Evolutionary conservation across 768 basidiomycete genomes (phyloP), one percentile per base, ranked within the genome.

Genomic region (Lactifluus pinguis): DNA sequence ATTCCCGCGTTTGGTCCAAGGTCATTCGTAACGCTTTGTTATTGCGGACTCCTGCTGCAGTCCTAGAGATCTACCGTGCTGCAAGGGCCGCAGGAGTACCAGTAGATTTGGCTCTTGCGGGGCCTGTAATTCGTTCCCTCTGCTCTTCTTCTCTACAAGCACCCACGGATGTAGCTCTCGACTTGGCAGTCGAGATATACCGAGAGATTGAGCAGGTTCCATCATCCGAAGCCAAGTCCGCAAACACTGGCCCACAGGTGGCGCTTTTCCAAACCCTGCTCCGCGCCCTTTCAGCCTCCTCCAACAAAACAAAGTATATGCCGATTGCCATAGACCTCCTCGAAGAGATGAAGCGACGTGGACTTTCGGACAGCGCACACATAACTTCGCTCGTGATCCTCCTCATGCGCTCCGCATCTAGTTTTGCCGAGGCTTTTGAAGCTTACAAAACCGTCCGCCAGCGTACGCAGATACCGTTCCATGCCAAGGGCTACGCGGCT

Each of bases 341-440:
- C 17, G 76, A 80, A 42, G 88, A 92, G 64, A 88, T 94, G 83
- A 76, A 81, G 47, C 57, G 67, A 4, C 79, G 82, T 38, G 69
- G 74, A 5, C 68, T 90, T 25, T 68, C 76, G 65, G 73, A 78
- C 58, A 77, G 76, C 39, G 67, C 77, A 65, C 75, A 80, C 19
- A 67, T 74, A 13, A 76, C 82, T 5, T 79, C 82, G 2, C 72
- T 82, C 41, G 77, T 86, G 48, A 77, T 87, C 53, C 72, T 88
- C 49, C 79, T 83, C 50, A 92, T 95, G 84, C 80, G 81, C 29
- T 73, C 76, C n/a, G 74, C 83, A 1, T 67, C 77, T 2, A 77
- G 69, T 45, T 78, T 82, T 50, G 75, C 80, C 29, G 80, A 83
- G 13, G 89, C 90, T 0, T 80, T 89, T 57, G 72, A 79, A 15